Evolutionary conservation across 2,329 filamentous ascomycete species (phyloP), one percentile per base, ranked within the genome.

Genomic region (Exophiala oligosperma): DNA sequence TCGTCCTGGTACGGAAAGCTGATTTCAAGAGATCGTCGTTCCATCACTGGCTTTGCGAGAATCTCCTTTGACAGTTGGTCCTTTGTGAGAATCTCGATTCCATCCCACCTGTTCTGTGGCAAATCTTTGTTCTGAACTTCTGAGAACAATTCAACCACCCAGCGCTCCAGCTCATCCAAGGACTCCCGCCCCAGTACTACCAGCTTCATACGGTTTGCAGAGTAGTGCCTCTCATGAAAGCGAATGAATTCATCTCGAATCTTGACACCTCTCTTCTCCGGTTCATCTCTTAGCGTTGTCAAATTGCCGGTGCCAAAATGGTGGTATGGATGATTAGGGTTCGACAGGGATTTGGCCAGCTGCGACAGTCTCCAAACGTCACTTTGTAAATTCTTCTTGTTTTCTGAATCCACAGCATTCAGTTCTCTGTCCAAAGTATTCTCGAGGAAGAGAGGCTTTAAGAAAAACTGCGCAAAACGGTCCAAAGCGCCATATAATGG

Each of bases 321-420:
- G 71, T 90, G 90, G 72, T 90, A 96, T 0, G 92, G 92, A 68
- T 97, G 92, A 12, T 87, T 85, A 2, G 90, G 87, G 72, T 93
- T 96, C 2, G 91, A 91, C n/a, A 94, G 77, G 2, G 88, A 88
- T 76, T 96, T 96, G 70, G 91, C 89, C 24, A 97, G 81, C 74
- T 97, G 92, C 69, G 93, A 86, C 63, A 96, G 76, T 14, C 92
- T 85, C 91, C 92, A 96, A 56, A 84, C 83, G 69, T 97, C 92
- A 71, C 85, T 93, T 75, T 97, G 92, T 49, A 97, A 78, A 67
- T 97, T 97, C 82, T 97, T 97, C 82, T 96, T 96, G 77, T 97
- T 96, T 74, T 97, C 92, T 4, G 92, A 96, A 70, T 97, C 92
- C 21, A 97, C 92, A 1, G 92, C 92, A 64, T 84, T 86, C 62